Evolutionary conservation across 805 yeast species (phyloP).

Genomic region (Yarrowia porcina): DNA sequence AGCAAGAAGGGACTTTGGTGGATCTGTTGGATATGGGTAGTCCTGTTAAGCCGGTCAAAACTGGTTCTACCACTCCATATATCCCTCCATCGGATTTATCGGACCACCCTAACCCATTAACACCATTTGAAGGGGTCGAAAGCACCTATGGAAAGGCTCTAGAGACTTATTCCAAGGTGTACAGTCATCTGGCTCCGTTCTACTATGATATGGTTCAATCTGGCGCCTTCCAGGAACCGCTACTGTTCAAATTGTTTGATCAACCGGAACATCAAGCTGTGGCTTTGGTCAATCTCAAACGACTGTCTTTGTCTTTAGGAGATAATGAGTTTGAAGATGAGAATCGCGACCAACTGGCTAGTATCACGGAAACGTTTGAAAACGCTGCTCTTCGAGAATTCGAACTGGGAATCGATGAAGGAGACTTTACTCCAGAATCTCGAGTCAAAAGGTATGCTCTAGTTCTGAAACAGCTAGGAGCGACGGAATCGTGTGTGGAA

Average conservation of each 20-base stretch:
- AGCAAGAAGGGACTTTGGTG: not conserved
- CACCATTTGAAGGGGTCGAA: slow-evolving; percentile 27
- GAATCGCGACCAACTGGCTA: slow-evolving; percentile 43
- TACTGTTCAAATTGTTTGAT: slow-evolving; percentile 46
- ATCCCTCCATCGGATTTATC: not conserved
- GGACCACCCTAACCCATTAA: slow-evolving; percentile 20
- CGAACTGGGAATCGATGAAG: slow-evolving; percentile 52
- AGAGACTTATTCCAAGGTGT: slow-evolving; percentile 34
- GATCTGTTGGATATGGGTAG: slow-evolving; percentile 5
- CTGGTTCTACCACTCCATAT: not conserved
- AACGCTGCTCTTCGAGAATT: slow-evolving; percentile 68
- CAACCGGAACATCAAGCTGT: slow-evolving; percentile 54
- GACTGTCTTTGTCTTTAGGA: slow-evolving; percentile 41
- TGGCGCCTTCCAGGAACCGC: slow-evolving; percentile 42
- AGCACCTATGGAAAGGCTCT: slow-evolving; percentile 29
- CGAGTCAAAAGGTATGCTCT: slow-evolving; percentile 39
- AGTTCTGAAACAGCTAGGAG: slow-evolving; percentile 39
- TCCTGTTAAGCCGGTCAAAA: not conserved
- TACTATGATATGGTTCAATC: slow-evolving; percentile 48
- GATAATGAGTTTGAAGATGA: slow-evolving; percentile 40
- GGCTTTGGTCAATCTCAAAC: slow-evolving; percentile 43
- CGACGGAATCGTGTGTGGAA: slow-evolving; percentile 37
- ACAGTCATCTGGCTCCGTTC: slow-evolving; percentile 43
- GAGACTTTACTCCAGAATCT: slow-evolving; percentile 40
- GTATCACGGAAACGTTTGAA: slow-evolving; percentile 65